Evolutionary conservation across 345 rosid genomes (phyloP), one percentile per base, ranked within the genome.

Genomic region (Sisymbrium irio): DNA sequence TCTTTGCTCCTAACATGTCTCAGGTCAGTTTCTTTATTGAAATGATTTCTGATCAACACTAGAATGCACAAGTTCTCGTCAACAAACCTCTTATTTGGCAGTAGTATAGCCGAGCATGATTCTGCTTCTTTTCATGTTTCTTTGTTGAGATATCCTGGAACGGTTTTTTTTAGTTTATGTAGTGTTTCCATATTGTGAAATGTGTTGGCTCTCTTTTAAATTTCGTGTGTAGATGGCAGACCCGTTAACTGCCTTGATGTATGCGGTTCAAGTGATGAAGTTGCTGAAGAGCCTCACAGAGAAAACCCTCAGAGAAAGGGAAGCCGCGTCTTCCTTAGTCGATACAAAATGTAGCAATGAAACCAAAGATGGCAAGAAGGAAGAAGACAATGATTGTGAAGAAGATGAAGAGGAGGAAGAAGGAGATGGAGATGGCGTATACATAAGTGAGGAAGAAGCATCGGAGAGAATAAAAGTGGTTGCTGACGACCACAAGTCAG

Each of bases 221-320:
- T 27, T 39, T 33, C 35, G 10, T 65, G 59, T 73, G 83, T 90
- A 95, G 99, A 90, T 95, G 99, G 82, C 93, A 6, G 99, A 96
- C 69, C 99, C 98, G 22, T 83, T 96, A 65, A 96, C 96, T 3
- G 98, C 99, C 45, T 72, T 96, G 79, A 90, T 96, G 99, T 87
- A 96, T 73, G 99, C 96, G 2, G 99, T 96, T 37, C 97, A 90
- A 84, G 95, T 92, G 81, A 96, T 96, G 99, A 96, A 96, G 68
- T 83, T 96, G 82, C 91, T 96, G 40, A 90, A 85, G 83, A 83
- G 82, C 30, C 97, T 96, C 37, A 80, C 88, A 11, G 79, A 79
- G 18, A 88, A 81, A 71, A 83, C 82, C 6, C 77, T 92, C 42
- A 86, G 77, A 82, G 97, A 82, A 63, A 87, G 98, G 47, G 70